phyloP scores from a whole-genome alignment of 169 alveolate genomes.

The Plasmodium falciparum region DNA sequence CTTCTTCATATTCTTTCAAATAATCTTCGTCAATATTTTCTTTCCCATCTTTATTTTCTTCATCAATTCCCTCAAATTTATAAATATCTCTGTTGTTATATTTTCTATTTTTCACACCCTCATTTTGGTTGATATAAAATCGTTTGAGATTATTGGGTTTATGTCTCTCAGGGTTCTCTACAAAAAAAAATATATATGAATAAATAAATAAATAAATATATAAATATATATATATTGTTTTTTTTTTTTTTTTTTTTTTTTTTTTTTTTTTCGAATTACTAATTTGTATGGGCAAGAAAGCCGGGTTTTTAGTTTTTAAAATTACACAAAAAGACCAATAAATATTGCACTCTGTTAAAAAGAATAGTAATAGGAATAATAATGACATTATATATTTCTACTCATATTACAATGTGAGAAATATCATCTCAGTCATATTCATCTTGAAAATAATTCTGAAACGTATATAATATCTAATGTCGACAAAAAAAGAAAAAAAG shows the following conservation, averaged over 20 bases:
- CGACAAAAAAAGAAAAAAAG: no score
- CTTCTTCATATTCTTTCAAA: slow-evolving; percentile 16
- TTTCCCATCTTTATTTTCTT: slow-evolving; percentile 7
- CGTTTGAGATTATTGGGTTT: slow-evolving; percentile 13
- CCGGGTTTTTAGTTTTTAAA: slow-evolving; percentile 28
- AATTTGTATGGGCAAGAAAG: slow-evolving; percentile 46
- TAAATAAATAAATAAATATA: background rate
- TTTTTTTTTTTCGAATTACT: background rate
- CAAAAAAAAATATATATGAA: slow-evolving; percentile 3
- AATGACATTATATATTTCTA: slow-evolving; percentile 59
- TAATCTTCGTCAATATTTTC: slow-evolving; percentile 9
- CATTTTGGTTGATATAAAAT: slow-evolving; percentile 16
- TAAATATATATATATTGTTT: background rate
- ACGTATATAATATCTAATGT: no score
- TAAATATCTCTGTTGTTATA: slow-evolving; percentile 20
- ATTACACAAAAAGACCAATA: slow-evolving; percentile 37
- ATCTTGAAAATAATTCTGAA: slow-evolving; percentile 4
- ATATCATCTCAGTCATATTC: slow-evolving; percentile 19
- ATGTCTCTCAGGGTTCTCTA: slow-evolving; percentile 24
- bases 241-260: no score
- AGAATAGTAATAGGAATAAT: slow-evolving; percentile 22
- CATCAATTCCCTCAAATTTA: slow-evolving; percentile 19
- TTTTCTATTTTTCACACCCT: background rate
- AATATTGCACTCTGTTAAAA: slow-evolving; percentile 1
- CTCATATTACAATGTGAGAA: slow-evolving; percentile 4